Base-by-base conservation (phyloP, 2,329 filamentous ascomycete genomes). In the Lecanosticta acicola region DNA sequence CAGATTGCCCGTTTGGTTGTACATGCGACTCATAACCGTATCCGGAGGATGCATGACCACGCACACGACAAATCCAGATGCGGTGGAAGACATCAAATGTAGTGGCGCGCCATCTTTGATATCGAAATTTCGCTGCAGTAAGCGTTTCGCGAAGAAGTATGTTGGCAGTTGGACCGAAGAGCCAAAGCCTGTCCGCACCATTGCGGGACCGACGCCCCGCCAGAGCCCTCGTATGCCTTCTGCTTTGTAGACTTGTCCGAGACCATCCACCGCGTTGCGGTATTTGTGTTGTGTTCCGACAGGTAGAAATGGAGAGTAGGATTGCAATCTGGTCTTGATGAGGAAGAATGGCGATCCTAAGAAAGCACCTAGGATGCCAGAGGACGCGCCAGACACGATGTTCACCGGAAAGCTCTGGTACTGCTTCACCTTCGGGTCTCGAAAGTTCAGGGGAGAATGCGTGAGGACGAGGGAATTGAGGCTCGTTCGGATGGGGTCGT, bases 11-110 rank as follows among this genome's bases (percentile, higher is more conserved):
- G 90, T 94, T 68, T 98, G 93, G 73, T 98, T 98, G 76, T 98
- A 98, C 75, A 98, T 84, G 53, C 93, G 85, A 51, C 88, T 93
- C 93, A 98, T 98, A 70, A 98, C 87, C 3, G 93, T 98, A 67
- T 98, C 93, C 79, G 93, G 93, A 43, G 93, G 93, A 63, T 98
- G 93, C 93, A 98, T 98, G 54, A 97, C 83, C 59, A 87, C 87
- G 72, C 93, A 98, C 14, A 98, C 93, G 10, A 95, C 93, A 61
- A 98, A 95, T 0, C 93, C 93, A 61, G 88, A 95, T 32, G 81
- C 83, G 3, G 91, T 83, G 59, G 89, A 95, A 67, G 88, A 94
- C 32, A 87, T 78, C 55, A 98, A 73, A 67, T 98, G 93, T 61
- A 98, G 72, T 36, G 85, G 83, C 32, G 88, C 86, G 1, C 93